phyloP scores from a whole-genome alignment of 2,329 filamentous ascomycete species.

The Capronia coronata region DNA sequence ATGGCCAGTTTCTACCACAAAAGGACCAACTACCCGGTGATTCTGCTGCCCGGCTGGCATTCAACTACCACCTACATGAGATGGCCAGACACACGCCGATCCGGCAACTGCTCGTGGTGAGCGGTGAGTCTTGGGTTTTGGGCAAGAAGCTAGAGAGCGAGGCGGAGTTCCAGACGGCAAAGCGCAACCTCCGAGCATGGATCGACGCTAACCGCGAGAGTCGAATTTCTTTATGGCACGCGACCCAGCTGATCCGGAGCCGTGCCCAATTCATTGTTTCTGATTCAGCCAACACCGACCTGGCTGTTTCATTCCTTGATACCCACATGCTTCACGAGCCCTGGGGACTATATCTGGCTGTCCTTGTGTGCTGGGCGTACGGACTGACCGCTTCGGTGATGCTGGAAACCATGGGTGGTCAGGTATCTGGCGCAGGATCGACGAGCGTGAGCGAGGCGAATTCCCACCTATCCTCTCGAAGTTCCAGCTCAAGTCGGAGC shows the following conservation, averaged over 20 bases:
- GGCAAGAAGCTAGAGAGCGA: constrained; percentile 34
- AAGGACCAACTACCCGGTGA: constrained; percentile 10
- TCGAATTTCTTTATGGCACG: constrained; percentile 33
- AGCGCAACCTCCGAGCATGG: constrained; percentile 31
- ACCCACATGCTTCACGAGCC: constrained; percentile 32
- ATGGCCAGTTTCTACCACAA: constrained; percentile 6
- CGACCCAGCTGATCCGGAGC: constrained; percentile 26
- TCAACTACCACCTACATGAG: constrained; percentile 32
- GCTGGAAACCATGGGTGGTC: constrained; percentile 5
- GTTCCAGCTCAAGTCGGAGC: constrained; percentile 15
- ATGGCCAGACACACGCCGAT: constrained; percentile 32
- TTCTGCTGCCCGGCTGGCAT: constrained; percentile 19
- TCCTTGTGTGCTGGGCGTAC: constrained; percentile 35
- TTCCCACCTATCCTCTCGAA: constrained; percentile 18
- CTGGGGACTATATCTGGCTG: constrained; percentile 33
- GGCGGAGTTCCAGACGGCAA: constrained; percentile 31
- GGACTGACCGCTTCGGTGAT: constrained; percentile 24
- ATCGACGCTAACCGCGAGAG: constrained; percentile 28
- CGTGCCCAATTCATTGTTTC: constrained; percentile 14
- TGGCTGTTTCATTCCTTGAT: constrained; percentile 16
- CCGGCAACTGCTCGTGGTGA: constrained; percentile 32
- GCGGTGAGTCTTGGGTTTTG: constrained; percentile 35
- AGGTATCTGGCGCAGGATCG: constrained; percentile 13
- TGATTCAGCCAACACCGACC: constrained; percentile 10
- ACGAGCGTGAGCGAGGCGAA: constrained; percentile 14